Percentiles rank a stretch among this genome's conserved stretches.
Evolutionary conservation across 2,329 filamentous ascomycete genomes (phyloP).

Genomic region (Pseudocercospora crystallina): DNA sequence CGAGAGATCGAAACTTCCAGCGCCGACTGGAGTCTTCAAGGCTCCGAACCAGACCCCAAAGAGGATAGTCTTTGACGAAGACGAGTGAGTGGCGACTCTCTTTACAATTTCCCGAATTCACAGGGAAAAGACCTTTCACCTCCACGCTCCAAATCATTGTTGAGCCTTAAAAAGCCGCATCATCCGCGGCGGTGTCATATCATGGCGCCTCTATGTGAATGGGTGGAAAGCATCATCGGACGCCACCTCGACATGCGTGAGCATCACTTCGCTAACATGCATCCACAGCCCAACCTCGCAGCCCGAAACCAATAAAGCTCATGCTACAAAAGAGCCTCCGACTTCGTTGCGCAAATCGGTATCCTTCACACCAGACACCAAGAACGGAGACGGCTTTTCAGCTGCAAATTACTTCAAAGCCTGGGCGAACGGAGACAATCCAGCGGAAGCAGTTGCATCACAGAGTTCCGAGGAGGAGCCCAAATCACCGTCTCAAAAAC

Average conservation of each 20-base stretch:
- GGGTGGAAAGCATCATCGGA: neutral
- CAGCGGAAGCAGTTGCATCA: conserved; percentile 23
- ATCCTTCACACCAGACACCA: conserved; percentile 64
- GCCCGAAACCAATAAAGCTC: too few species aligned
- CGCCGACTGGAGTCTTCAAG: conserved; percentile 15
- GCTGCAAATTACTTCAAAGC: conserved; percentile 53
- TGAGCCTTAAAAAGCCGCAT: too few species aligned
- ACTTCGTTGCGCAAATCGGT: conserved; percentile 54
- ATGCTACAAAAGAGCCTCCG: neutral
- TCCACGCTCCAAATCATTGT: too few species aligned
- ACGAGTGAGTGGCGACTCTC: conserved; percentile 20
- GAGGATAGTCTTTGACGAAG: conserved; percentile 23
- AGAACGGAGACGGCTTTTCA: conserved; percentile 57
- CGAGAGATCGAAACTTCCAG: conserved; percentile 11
- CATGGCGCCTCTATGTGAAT: too few species aligned
- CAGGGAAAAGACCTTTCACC: too few species aligned
- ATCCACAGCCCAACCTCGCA: neutral
- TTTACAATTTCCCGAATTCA: neutral
- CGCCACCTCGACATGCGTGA: neutral
- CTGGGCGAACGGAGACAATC: conserved; percentile 39
- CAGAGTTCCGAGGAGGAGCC: conserved; percentile 20
- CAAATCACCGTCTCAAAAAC: conserved; percentile 4
- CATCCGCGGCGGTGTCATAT: too few species aligned
- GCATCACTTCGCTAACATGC: neutral
- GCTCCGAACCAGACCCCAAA: conserved; percentile 19